A percentile compares a stretch with the other conserved stretches of the same genome.
These are phyloP conservation scores for Hypomyces rosellus DNA, from an alignment of 2,329 filamentous ascomycete species.

Conservation along the genomic window DNA sequence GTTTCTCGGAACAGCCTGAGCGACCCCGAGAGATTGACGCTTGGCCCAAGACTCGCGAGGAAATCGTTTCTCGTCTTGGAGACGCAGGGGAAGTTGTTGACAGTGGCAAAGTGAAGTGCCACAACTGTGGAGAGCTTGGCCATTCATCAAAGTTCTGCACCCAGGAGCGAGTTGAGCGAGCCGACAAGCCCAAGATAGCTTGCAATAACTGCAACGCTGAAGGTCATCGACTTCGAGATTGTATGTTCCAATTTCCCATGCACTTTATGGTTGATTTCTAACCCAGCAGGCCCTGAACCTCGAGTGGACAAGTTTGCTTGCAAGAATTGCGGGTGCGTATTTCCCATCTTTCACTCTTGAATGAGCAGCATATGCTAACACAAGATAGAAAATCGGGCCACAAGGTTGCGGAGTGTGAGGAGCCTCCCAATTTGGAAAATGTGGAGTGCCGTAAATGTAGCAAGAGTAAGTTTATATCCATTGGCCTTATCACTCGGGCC, in stretches of 20 bases:
- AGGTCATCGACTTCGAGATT: slow-evolving; percentile 65
- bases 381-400: slow-evolving; percentile 42
- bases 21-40: slow-evolving; percentile 52
- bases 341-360: slow-evolving; percentile 2
- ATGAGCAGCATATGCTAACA: neutral
- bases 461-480: slow-evolving; percentile 43
- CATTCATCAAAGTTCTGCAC: slow-evolving; percentile 56
- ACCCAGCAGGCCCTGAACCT: slow-evolving; percentile 44
- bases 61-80: slow-evolving; percentile 58
- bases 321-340: slow-evolving; percentile 56
- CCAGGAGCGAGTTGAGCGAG: slow-evolving; percentile 47
- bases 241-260: slow-evolving; percentile 34
- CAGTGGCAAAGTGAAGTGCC: slow-evolving; percentile 53
- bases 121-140: slow-evolving; percentile 58
- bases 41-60: slow-evolving; percentile 53
- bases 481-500: neutral
- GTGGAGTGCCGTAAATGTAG: slow-evolving; percentile 62
- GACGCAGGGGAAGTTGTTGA: slow-evolving; percentile 60
- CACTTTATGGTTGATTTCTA: slow-evolving; percentile 4
- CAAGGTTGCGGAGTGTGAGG: slow-evolving; percentile 44
- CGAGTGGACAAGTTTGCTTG: slow-evolving; percentile 60
- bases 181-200: slow-evolving; percentile 40
- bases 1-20: slow-evolving; percentile 50
- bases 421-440: slow-evolving; percentile 55
- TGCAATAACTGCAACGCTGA: slow-evolving; percentile 60